Evolutionary conservation across 2,329 filamentous ascomycete genomes (phyloP), one percentile per base, ranked within the genome.

Genomic region (Aspergillus latus): DNA sequence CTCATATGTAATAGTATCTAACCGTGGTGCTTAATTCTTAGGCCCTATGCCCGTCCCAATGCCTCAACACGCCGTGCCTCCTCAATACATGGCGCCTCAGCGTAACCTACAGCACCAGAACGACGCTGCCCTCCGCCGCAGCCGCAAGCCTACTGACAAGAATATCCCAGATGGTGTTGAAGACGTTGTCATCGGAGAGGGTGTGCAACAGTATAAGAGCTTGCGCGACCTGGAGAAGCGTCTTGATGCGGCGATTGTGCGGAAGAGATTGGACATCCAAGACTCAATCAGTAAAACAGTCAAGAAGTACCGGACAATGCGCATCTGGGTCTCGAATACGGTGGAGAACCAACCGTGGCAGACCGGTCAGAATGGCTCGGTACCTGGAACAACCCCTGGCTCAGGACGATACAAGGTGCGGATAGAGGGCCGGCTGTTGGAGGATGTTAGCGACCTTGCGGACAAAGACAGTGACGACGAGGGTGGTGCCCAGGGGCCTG

Each of bases 321-420:
- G 93, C 60, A 84, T 99, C 61, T 97, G 92, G 92, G 87, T 99
- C 67, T 92, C 87, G 67, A 99, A 99, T 74, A 96, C 92, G 1
- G 91, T 88, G 34, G 91, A 97, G 73, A 90, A 94, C 68, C 94
- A 99, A 76, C 87, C 89, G 32, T 97, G 94, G 94, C 94, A 99
- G 64, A 87, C 94, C 62, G 92, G 95, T 69, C 92, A 96, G 68
- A 87, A 86, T 52, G 88, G 90, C 2, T 89, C 87, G 2, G 65
- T 59, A 36, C 53, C 65, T 5, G 67, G 67, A 34, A 67, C 60
- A 9, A 72, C 67, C 49, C 69, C 72, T 32, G 73, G 72, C 44
- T 73, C 71, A 2, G 74, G 74, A 30, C 70, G 72, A 16, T 99
- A 92, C 72, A 86, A 88, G 56, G 90, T 99, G 64, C 96, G 92